These are phyloP conservation scores for Exophiala oligosperma DNA, from an alignment of 2,329 filamentous ascomycete species.

Conservation along the genomic window DNA sequence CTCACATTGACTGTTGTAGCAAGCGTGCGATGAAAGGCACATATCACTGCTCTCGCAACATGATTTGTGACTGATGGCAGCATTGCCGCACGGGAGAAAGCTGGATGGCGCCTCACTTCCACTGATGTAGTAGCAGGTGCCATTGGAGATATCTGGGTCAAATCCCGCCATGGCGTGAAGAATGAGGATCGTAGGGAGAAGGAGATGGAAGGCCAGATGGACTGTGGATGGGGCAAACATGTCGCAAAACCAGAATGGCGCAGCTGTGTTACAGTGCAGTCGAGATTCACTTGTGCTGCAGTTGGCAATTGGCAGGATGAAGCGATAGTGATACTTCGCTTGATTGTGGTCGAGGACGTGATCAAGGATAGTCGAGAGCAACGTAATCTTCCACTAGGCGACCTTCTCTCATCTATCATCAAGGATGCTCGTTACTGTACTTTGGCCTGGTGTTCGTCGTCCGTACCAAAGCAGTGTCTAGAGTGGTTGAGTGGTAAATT, in stretches of 20 bases:
- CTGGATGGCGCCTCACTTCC: slow-evolving; percentile 18
- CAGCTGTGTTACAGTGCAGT: slow-evolving; percentile 8
- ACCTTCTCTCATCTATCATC: no score
- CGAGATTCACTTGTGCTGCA: background rate
- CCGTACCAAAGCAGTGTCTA: background rate
- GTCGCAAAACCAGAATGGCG: background rate
- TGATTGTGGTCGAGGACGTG: no score
- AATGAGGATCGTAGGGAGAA: slow-evolving; percentile 1
- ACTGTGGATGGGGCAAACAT: slow-evolving; percentile 4
- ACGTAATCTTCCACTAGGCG: no score
- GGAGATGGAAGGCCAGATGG: background rate
- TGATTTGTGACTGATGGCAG: slow-evolving; percentile 21
- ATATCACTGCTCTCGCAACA: slow-evolving; percentile 28
- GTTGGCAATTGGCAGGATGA: background rate
- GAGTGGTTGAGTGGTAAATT: no score
- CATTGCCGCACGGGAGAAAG: slow-evolving; percentile 30
- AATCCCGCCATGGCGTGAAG: slow-evolving; percentile 12
- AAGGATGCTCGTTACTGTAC: no score
- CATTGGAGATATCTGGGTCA: slow-evolving; percentile 28
- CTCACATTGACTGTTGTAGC: slow-evolving; percentile 26
- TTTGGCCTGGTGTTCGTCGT: no score
- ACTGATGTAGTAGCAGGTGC: slow-evolving; percentile 25
- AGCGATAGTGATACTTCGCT: no score
- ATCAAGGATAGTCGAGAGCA: no score
- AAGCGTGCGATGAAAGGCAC: slow-evolving; percentile 27